Conservation (phyloP, 1,284 basidiomycete species). For the Boletus sp. region DNA sequence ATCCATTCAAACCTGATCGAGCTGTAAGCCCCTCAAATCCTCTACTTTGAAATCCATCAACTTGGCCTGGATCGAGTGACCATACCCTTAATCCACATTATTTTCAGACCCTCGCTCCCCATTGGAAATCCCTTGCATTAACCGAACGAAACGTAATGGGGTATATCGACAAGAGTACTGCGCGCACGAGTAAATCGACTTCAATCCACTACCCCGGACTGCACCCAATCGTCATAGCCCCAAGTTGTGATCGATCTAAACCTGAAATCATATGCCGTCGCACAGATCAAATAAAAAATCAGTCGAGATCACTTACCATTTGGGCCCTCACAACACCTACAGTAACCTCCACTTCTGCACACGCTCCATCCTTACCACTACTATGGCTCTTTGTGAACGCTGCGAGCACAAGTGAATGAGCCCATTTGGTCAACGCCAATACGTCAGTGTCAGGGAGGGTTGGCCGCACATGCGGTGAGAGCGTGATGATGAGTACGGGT, state of each 20-base stretch:
- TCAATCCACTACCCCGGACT: too few species aligned
- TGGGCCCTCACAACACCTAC: conserved; percentile 45
- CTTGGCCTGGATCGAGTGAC: conserved; percentile 17
- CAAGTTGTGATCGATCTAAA: too few species aligned
- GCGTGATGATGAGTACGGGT: conserved; percentile 69
- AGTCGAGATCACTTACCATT: background rate
- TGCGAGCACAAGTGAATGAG: conserved; percentile 57
- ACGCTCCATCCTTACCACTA: conserved; percentile 28
- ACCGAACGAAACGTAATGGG: conserved; percentile 2
- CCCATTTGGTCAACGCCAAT: conserved; percentile 67
- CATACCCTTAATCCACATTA: conserved; percentile 2
- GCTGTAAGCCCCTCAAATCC: background rate
- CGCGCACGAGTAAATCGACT: too few species aligned
- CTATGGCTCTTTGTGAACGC: conserved; percentile 37
- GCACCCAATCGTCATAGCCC: too few species aligned
- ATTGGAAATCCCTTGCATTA: conserved; percentile 8
- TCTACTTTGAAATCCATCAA: background rate
- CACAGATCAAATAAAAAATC: too few species aligned
- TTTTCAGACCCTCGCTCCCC: background rate
- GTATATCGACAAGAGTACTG: conserved; percentile 11
- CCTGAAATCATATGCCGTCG: too few species aligned
- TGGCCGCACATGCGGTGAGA: conserved; percentile 71
- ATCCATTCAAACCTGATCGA: conserved; percentile 11
- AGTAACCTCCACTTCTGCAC: conserved; percentile 42
- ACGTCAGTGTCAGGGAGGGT: conserved; percentile 73